These are phyloP conservation scores for Linum usitatissimum DNA, from an alignment of 345 rosid species.

Conservation along the genomic window DNA sequence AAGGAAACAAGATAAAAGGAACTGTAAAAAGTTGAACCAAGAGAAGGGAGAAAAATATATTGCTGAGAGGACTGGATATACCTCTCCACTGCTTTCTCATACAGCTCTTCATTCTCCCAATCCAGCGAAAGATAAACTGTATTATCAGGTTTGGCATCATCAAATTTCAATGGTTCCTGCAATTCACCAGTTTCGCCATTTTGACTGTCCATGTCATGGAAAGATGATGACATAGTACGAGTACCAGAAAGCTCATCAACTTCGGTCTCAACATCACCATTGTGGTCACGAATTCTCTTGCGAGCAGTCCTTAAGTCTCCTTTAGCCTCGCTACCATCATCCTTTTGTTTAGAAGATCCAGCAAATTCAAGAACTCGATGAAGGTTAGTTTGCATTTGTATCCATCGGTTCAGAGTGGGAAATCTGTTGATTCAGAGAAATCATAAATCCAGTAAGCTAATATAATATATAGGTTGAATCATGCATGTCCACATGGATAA, in stretches of 20 bases:
- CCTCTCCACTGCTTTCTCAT: slow-evolving; percentile 85
- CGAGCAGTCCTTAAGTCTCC: slow-evolving; percentile 47
- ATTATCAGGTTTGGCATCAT: slow-evolving; percentile 39
- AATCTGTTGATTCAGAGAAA: slow-evolving; percentile 37
- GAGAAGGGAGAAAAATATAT: too few species aligned
- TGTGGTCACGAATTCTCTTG: slow-evolving; percentile 73
- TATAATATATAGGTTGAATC: slow-evolving; percentile 10
- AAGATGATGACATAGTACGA: slow-evolving; percentile 26
- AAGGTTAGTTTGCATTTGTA: slow-evolving; percentile 93
- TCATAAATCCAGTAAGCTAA: slow-evolving; percentile 14
- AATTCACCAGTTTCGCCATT: slow-evolving; percentile 32
- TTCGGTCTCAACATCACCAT: slow-evolving; percentile 67
- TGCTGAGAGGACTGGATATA: slow-evolving; percentile 18
- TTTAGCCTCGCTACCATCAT: slow-evolving; percentile 37
- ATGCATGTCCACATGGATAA: slow-evolving; percentile 11
- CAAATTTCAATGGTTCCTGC: slow-evolving; percentile 32
- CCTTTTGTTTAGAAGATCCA: slow-evolving; percentile 50
- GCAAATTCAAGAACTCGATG: slow-evolving; percentile 92
- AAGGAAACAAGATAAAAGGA: slow-evolving; percentile 1
- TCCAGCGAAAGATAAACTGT: slow-evolving; percentile 79
- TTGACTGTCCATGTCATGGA: slow-evolving; percentile 35
- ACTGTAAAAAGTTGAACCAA: neutral
- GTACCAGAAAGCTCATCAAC: slow-evolving; percentile 48
- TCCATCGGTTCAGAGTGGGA: slow-evolving; percentile 94
- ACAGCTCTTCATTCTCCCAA: slow-evolving; percentile 86